Conservation (phyloP, 1,284 basidiomycete genomes). For the Amanita bisporigera region DNA sequence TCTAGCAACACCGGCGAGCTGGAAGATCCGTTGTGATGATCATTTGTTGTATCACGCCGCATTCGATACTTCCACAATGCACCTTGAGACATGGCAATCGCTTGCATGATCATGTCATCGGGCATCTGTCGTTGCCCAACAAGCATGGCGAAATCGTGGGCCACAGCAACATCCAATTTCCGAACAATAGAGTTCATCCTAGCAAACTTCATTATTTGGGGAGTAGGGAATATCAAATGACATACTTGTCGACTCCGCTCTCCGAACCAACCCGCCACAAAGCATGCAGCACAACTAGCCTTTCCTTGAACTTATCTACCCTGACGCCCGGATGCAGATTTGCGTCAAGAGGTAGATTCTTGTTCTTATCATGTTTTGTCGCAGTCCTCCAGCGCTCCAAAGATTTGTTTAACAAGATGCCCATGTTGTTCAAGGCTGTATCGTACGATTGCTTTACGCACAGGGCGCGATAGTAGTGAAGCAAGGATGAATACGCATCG, state of each 20-base stretch:
- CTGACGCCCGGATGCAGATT: slow-evolving; percentile 47
- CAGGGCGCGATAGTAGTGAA: slow-evolving; percentile 92
- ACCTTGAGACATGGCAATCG: slow-evolving; percentile 76
- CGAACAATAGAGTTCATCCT: slow-evolving; percentile 55
- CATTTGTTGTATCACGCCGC: slow-evolving; percentile 51
- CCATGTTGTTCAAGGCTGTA: slow-evolving; percentile 86
- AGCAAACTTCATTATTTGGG: slow-evolving; percentile 2
- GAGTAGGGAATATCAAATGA: background rate
- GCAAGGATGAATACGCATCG: slow-evolving; percentile 81
- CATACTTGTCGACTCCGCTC: slow-evolving; percentile 66
- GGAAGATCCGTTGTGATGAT: slow-evolving; percentile 35
- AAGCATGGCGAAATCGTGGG: slow-evolving; percentile 60
- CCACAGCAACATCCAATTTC: slow-evolving; percentile 54
- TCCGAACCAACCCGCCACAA: slow-evolving; percentile 65
- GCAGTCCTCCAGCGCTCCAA: slow-evolving; percentile 61
- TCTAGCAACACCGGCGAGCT: slow-evolving; percentile 55
- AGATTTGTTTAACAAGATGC: slow-evolving; percentile 69
- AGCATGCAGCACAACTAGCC: slow-evolving; percentile 73
- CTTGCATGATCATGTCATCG: slow-evolving; percentile 76
- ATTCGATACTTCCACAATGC: slow-evolving; percentile 85
- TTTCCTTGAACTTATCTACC: slow-evolving; percentile 71
- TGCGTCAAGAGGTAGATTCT: slow-evolving; percentile 38
- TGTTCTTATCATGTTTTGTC: slow-evolving; percentile 50
- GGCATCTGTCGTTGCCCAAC: slow-evolving; percentile 75
- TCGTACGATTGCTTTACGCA: slow-evolving; percentile 89